Conservation (phyloP, 2,329 filamentous ascomycete genomes). For the Cryphonectria japonica region DNA sequence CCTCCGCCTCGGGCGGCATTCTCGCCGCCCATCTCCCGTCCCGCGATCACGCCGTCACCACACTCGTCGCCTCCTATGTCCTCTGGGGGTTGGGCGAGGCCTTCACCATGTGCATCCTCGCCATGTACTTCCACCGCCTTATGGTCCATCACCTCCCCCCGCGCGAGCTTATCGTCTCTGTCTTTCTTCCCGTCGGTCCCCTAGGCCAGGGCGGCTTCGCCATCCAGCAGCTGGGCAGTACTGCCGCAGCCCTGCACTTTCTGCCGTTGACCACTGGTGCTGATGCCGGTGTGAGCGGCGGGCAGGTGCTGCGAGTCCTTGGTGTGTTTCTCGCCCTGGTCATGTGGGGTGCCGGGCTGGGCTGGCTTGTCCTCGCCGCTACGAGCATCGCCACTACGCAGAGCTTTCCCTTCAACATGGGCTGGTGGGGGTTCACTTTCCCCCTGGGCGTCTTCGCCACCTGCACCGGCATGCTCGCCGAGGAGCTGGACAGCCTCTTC, state of each 20-base stretch:
- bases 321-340: constrained; percentile 46
- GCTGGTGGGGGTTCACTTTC: constrained; percentile 47
- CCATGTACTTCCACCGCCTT: constrained; percentile 71
- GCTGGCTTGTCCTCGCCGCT: constrained; percentile 41
- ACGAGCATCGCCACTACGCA: constrained; percentile 39
- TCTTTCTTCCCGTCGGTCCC: constrained; percentile 65
- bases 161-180: constrained; percentile 65
- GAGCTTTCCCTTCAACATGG: constrained; percentile 43
- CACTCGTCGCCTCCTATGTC: constrained; percentile 67
- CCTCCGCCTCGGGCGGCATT: constrained; percentile 65
- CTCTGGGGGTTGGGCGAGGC: constrained; percentile 67
- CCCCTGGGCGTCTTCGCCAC: constrained; percentile 45
- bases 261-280: not conserved
- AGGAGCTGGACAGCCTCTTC: constrained; percentile 47
- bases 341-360: constrained; percentile 41
- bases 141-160: constrained; percentile 68
- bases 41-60: constrained; percentile 59
- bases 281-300: not conserved
- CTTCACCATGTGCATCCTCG: constrained; percentile 64
- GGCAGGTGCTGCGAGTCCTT: constrained; percentile 42
- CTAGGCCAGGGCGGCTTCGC: constrained; percentile 64
- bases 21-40: constrained; percentile 64
- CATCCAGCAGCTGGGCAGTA: constrained; percentile 41
- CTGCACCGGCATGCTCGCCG: constrained; percentile 45
- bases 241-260: not conserved